These are phyloP conservation scores for Pichia deserticola DNA, from an alignment of 805 yeast species.

Conservation along the genomic window DNA sequence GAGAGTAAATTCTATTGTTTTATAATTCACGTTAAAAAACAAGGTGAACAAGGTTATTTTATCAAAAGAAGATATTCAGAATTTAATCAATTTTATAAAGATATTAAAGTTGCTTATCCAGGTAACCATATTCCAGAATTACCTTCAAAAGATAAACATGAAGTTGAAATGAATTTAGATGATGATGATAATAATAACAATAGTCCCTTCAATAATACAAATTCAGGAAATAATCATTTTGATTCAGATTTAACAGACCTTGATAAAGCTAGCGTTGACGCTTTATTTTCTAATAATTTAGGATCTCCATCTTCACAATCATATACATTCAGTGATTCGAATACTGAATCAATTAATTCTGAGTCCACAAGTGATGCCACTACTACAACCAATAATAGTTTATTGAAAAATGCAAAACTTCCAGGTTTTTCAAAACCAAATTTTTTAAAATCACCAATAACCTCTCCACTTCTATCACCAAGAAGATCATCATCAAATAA, in stretches of 20 bases:
- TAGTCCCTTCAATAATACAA: neutral
- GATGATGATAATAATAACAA: slow-evolving; percentile 3
- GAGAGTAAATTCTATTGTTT: slow-evolving; percentile 34
- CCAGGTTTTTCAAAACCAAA: neutral
- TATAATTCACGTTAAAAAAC: slow-evolving; percentile 37
- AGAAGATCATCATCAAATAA: neutral
- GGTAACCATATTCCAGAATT: slow-evolving; percentile 47
- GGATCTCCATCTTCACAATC: neutral
- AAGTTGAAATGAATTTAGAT: slow-evolving; percentile 14
- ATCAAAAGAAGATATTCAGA: slow-evolving; percentile 61
- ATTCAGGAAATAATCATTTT: neutral
- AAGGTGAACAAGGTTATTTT: slow-evolving; percentile 33
- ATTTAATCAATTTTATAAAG: slow-evolving; percentile 50
- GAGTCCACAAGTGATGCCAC: neutral
- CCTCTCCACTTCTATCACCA: neutral
- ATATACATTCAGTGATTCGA: neutral
- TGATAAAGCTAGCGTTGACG: slow-evolving; percentile 7
- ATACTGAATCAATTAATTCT: neutral
- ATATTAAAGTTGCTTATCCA: slow-evolving; percentile 53
- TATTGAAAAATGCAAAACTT: slow-evolving; percentile 3
- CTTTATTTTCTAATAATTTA: neutral
- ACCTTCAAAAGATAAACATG: slow-evolving; percentile 26
- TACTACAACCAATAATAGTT: neutral
- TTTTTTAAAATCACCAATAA: slow-evolving; percentile 4
- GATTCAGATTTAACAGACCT: slow-evolving; percentile 1